These are phyloP conservation scores for Xerocomus nothofagi DNA, from an alignment of 1,284 basidiomycete genomes.

Conservation along the genomic window DNA sequence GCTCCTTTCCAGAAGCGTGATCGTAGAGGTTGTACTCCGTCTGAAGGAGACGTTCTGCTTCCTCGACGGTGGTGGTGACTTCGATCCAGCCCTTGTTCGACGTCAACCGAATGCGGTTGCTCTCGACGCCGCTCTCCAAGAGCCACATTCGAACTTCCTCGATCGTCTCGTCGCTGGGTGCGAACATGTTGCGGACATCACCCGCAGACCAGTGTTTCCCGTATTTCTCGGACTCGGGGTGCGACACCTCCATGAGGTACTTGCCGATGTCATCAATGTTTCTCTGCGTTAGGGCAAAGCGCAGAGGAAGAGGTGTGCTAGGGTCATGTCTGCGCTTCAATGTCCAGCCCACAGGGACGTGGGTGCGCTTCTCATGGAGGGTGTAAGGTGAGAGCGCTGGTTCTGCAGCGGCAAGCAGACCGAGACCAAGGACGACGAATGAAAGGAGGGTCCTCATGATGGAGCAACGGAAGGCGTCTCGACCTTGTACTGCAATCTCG, in stretches of 20 bases:
- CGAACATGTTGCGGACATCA: constrained; percentile 40
- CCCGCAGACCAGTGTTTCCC: constrained; percentile 44
- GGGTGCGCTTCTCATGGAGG: constrained; percentile 37
- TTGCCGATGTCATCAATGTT: constrained; percentile 41
- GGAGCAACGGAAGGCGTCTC: not conserved
- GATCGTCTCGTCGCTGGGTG: constrained; percentile 40
- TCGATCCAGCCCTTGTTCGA: constrained; percentile 44
- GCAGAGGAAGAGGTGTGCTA: constrained; percentile 33
- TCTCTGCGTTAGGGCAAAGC: constrained; percentile 42
- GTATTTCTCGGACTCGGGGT: constrained; percentile 43
- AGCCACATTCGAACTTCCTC: constrained; percentile 42
- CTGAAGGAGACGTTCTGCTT: constrained; percentile 38
- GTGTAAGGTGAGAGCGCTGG: constrained; percentile 15
- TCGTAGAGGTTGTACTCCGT: constrained; percentile 35
- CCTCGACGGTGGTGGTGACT: constrained; percentile 38
- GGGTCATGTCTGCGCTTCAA: constrained; percentile 30
- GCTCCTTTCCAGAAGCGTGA: constrained; percentile 40
- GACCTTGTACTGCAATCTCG: not conserved
- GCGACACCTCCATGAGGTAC: constrained; percentile 43
- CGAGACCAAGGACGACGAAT: constrained; percentile 18
- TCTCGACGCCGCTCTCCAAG: constrained; percentile 34
- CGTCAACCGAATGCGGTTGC: constrained; percentile 33
- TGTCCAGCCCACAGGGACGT: constrained; percentile 37
- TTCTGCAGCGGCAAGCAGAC: constrained; percentile 13
- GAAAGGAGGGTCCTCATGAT: constrained; percentile 19